Evolutionary conservation across 164 flowering plant genomes (phyloP), one percentile per base, ranked within the genome.

Genomic region (Aristolochia fimbriata): DNA sequence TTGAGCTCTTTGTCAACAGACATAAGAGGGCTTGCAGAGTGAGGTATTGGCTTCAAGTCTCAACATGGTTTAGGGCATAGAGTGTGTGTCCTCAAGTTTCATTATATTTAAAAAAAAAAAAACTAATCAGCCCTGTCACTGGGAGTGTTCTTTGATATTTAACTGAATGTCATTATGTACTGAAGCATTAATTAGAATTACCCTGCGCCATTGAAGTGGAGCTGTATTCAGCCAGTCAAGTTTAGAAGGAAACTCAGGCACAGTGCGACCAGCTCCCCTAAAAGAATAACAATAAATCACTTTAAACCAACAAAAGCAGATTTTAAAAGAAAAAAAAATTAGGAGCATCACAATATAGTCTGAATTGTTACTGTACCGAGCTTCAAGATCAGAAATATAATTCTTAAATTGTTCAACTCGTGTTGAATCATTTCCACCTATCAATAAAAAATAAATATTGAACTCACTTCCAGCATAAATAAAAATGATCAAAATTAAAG

Each of bases 181-280:
- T 49, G 16, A 17, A 49, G 4, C 43, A n/a, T 25, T 55, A 9
- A 25, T 25, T 13, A 60, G 21, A 69, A 63, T 76, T 84, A 89
- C 98, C 89, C 78, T 71, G 59, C 64, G 69, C 19, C 91, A 78
- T 69, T 81, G 83, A 71, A 93, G 94, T 30, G 98, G 97, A 65
- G 90, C 78, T 10, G 90, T 65, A 71, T 93, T 93, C 61, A 93
- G 71, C 98, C 98, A 93, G 68, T 89, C 97, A 69, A 89, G 96
- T 68, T 80, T 80, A 62, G 88, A 55, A 56, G 97, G 98, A 72
- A 92, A 93, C 71, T 93, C 97, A 15, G 97, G 97, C 51, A 87
- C 96, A 45, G 55, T 54, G 10, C 75, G 59, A 66, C 90, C 78
- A 67, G 67, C 55, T 65, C 83, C 88, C 71, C 98, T 91, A 54